phyloP scores from a whole-genome alignment of 2,329 filamentous ascomycete species.

The Colletotrichum filicis region DNA sequence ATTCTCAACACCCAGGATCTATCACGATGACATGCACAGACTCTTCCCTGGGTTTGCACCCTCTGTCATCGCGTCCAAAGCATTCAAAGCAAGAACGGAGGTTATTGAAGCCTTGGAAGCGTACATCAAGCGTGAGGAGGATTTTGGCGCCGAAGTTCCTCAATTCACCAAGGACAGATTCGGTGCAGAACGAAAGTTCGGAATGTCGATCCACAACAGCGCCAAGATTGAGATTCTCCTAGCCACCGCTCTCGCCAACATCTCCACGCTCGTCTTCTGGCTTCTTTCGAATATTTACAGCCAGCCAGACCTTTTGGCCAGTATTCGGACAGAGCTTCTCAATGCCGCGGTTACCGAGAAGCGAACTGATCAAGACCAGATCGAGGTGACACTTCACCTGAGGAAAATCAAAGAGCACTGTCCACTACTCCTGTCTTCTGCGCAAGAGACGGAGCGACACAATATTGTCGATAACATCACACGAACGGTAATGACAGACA shows the following conservation, averaged over 20 bases:
- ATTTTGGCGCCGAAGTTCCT: conserved; percentile 41
- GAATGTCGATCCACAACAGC: conserved; percentile 41
- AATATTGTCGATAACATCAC: not conserved
- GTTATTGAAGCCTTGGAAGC: conserved; percentile 40
- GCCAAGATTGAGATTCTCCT: conserved; percentile 44
- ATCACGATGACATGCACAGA: conserved; percentile 38
- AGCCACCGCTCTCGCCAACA: conserved; percentile 44
- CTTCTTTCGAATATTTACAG: conserved; percentile 43
- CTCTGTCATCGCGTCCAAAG: conserved; percentile 42
- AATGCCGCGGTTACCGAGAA: conserved; percentile 15
- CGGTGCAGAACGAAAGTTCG: conserved; percentile 40
- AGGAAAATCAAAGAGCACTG: conserved; percentile 48
- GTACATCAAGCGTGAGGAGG: conserved; percentile 42
- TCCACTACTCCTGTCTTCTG: conserved; percentile 55
- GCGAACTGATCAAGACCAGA: not conserved
- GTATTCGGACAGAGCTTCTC: conserved; percentile 41
- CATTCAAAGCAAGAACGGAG: conserved; percentile 40
- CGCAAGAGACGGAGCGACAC: conserved; percentile 54
- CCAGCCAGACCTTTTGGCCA: conserved; percentile 38
- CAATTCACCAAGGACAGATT: conserved; percentile 42
- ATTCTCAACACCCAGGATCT: conserved; percentile 38
- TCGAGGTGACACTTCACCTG: conserved; percentile 46
- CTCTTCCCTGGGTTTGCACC: conserved; percentile 45
- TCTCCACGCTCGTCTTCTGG: conserved; percentile 50
- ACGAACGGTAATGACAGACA: not conserved